These are phyloP conservation scores for Agaricales sp. DNA, from an alignment of 1,284 basidiomycete genomes.

Conservation along the genomic window DNA sequence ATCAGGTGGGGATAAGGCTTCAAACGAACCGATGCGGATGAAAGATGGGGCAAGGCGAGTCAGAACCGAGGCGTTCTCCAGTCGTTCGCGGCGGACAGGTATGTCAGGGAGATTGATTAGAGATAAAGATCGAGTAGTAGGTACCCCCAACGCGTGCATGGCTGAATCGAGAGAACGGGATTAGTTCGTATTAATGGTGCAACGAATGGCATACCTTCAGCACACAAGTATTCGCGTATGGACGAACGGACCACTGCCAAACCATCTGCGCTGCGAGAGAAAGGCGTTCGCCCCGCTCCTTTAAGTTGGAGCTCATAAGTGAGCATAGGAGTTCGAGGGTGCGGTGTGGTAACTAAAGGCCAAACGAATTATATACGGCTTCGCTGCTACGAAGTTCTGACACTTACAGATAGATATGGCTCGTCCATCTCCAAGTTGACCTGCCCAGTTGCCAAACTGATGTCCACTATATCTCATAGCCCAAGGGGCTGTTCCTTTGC, in stretches of 20 bases:
- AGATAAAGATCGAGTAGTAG: conserved; percentile 83
- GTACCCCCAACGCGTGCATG: conserved; percentile 80
- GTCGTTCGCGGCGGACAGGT: conserved; percentile 70
- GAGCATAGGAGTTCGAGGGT: conserved; percentile 44
- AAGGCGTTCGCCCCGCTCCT: conserved; percentile 90
- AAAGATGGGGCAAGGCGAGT: conserved; percentile 86
- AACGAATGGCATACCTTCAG: conserved; percentile 74
- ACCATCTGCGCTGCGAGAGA: conserved; percentile 86
- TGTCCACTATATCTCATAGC: conserved; percentile 82
- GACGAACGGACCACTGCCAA: conserved; percentile 88
- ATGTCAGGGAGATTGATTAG: conserved; percentile 72
- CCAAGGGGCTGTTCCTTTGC: conserved; percentile 72
- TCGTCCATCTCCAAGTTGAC: conserved; percentile 94
- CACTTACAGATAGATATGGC: conserved; percentile 77
- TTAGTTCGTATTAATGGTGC: too few relatives aligned
- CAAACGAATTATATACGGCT: conserved; percentile 6
- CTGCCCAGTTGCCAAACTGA: conserved; percentile 91
- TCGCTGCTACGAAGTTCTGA: conserved; percentile 4
- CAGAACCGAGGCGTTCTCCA: conserved; percentile 73
- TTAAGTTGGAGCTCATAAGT: conserved; percentile 88
- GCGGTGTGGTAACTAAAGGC: conserved; percentile 61
- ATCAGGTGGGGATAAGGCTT: conserved; percentile 71
- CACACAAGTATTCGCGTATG: conserved; percentile 83
- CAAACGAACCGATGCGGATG: conserved; percentile 87
- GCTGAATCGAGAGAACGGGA: conserved; percentile 8